A percentile compares a stretch with the other conserved stretches of the same genome.
phyloP scores from a whole-genome alignment of 768 basidiomycete species.

The Amanita rubescens region DNA sequence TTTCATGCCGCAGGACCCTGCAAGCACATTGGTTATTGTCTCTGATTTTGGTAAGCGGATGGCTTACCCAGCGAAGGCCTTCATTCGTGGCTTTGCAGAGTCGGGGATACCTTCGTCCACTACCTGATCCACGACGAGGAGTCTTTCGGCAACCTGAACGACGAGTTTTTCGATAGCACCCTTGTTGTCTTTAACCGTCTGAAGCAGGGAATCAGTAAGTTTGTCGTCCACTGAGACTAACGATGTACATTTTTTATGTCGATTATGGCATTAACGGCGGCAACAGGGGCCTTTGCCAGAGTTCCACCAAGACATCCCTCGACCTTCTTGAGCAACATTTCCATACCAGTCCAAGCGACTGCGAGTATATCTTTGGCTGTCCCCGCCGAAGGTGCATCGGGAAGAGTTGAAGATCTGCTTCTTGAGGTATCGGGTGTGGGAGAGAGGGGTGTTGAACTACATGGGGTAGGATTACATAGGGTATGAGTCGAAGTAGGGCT shows the following conservation, averaged over 20 bases:
- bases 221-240: neutral
- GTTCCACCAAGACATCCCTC: conserved; percentile 10
- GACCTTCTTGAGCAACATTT: conserved; percentile 8
- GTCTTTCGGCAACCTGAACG: neutral
- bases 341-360: neutral
- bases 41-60: neutral
- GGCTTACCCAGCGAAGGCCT: neutral
- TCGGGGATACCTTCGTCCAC: neutral
- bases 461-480: too few species aligned
- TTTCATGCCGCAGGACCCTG: neutral
- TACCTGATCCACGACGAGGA: neutral
- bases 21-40: neutral
- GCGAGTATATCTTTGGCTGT: neutral
- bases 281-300: conserved; percentile 8
- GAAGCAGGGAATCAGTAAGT: neutral
- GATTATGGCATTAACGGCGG: conserved; percentile 8
- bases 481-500: too few species aligned
- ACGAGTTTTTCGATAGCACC: neutral
- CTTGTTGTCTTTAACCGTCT: neutral
- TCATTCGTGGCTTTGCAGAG: neutral
- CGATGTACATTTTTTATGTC: conserved; percentile 9
- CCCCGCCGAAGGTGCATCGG: too few species aligned
- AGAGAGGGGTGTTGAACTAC: too few species aligned
- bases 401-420: neutral
- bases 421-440: too few species aligned